Base-by-base conservation (phyloP, 1,284 basidiomycete genomes). In the Rhodotorula sp. region DNA sequence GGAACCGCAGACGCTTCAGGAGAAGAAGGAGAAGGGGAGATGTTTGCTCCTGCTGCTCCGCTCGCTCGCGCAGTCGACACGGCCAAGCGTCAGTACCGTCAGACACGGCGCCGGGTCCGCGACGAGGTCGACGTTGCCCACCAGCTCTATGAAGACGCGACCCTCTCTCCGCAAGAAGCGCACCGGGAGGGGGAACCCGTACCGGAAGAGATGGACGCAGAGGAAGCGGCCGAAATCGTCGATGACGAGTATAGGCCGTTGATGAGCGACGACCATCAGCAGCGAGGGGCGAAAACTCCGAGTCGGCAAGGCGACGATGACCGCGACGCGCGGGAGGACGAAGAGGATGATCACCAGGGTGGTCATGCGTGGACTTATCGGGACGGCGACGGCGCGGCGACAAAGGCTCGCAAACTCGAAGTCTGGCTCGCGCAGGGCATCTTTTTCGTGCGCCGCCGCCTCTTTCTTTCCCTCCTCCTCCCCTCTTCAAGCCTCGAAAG, bases 211-310 rank as follows among this genome's bases (percentile, higher is more conserved):
- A 48, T 72, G 15, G 68, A 70, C 18, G 56, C 72, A 10, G 52
- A 65, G 5, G 68, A 74, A 21, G 75, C 72, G 12, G 68, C 58
- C 5, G 65, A 65, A 43, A n/a, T 58, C 1, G 16, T 76, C 29
- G 70, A 72, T 18, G 68, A 76, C 18, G 75, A 74, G 62, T 76
- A 76, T 23, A 51, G 70, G 26, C 72, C 72, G 23, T 12, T 76
- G 58, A 76, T 76, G 72, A 68, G 43, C 18, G 63, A 67, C 48
- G 64, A 66, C 56, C 39, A 14, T 1, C 39, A 43, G 39, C 39
- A 29, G 29, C 31, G 63, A 63, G 39, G 43, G 12, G 10, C 47
- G 29, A 4, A 21, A 34, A 48, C 12, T 23, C n/a, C 20, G 31
- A 29, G 3, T 12, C 2, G 43, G 49, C 20, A 26, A 15, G 15